phyloP scores from a whole-genome alignment of 805 yeast genomes.

The Saccharomyces kudriavzevii region DNA sequence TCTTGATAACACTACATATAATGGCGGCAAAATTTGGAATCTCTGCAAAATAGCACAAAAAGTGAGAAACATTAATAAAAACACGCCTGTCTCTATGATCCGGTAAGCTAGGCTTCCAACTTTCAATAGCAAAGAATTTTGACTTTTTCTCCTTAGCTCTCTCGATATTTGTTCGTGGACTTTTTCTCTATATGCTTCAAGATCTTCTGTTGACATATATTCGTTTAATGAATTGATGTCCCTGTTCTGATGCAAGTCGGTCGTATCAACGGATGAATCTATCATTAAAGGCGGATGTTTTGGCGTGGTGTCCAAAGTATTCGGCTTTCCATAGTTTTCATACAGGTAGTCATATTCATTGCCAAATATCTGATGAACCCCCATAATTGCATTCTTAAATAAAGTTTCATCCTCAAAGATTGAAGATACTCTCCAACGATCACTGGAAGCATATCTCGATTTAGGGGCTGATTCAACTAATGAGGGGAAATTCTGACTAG shows the following conservation, averaged over 20 bases:
- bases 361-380: conserved; percentile 37
- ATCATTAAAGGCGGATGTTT: conserved; percentile 15
- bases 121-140: conserved; percentile 8
- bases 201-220: conserved; percentile 23
- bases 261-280: conserved; percentile 13
- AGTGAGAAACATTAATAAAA: conserved; percentile 29
- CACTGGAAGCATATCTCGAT: conserved; percentile 46
- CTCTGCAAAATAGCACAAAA: conserved; percentile 25
- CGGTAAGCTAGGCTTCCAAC: conserved; percentile 29
- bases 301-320: not conserved
- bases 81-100: conserved; percentile 35
- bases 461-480: conserved; percentile 72
- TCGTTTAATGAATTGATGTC: conserved; percentile 12
- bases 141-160: conserved; percentile 12
- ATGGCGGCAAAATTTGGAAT: conserved; percentile 28
- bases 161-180: conserved; percentile 22
- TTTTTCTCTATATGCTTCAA: conserved; percentile 18
- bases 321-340: conserved; percentile 5
- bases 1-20: conserved; percentile 26
- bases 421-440: conserved; percentile 37
- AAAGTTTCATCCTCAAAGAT: conserved; percentile 33
- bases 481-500: conserved; percentile 69
- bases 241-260: not conserved
- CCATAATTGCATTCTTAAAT: conserved; percentile 38
- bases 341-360: conserved; percentile 12